Conservation (phyloP, 2,329 filamentous ascomycete species). For the Amauroascus niger region DNA sequence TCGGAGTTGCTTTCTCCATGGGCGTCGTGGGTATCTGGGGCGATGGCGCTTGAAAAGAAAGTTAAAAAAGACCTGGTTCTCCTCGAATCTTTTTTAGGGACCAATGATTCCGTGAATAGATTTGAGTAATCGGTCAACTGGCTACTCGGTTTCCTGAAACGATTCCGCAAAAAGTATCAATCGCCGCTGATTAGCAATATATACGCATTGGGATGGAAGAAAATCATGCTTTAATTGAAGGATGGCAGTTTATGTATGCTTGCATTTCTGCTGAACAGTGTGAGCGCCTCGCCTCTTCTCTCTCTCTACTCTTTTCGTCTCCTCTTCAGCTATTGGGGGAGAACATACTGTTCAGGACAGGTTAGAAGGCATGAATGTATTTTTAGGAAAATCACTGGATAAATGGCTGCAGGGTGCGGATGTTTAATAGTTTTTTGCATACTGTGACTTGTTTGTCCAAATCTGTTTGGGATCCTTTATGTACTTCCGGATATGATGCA, state of each 20-base stretch:
- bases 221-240: background rate
- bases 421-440: background rate
- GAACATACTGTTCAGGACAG: background rate
- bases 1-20: conserved; percentile 37
- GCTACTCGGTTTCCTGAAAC: too few relatives aligned
- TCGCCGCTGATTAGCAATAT: background rate
- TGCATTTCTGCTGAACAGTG: background rate
- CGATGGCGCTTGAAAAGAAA: conserved; percentile 28
- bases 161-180: background rate
- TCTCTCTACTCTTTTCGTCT: background rate
- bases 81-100: too few relatives aligned
- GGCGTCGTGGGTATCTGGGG: conserved; percentile 43
- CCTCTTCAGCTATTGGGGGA: background rate
- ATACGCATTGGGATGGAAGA: background rate
- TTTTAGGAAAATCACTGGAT: background rate
- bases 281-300: background rate
- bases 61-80: background rate
- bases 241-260: background rate
- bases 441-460: too few relatives aligned
- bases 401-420: background rate
- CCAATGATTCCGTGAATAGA: background rate
- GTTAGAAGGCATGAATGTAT: background rate
- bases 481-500: too few relatives aligned
- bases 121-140: too few relatives aligned
- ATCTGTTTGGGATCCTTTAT: too few relatives aligned